Base-by-base conservation (phyloP, 2,329 filamentous ascomycete species). In the Neofusicoccum parvum region DNA sequence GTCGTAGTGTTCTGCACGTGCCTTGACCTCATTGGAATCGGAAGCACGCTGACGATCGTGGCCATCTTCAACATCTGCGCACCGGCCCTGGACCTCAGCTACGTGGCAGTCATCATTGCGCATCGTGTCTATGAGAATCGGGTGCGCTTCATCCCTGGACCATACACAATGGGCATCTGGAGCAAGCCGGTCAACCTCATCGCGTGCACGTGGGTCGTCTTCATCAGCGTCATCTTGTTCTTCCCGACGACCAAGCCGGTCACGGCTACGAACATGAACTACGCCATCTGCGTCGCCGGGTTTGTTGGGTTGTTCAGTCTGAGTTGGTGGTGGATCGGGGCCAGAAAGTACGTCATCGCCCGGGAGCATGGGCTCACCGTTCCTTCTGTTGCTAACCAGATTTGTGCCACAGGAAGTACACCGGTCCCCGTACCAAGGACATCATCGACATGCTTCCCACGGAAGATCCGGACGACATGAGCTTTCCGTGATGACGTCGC, bases 221-320 rank as follows among this genome's bases (percentile, higher is more conserved):
- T 89, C 70, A 88, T 89, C 68, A 88, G 85, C 69, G 79, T 85
- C 10, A 82, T 89, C n/a, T 76, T 89, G 17, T 86, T 82, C 73
- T 82, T 82, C 75, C 81, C 80, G 3, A 76, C 79, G 0, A 69
- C 74, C n/a, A 76, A 75, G 39, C 80, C 80, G 1, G 78, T 82
- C 15, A 80, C 76, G 3, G 69, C 76, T 0, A 72, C 73, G 46
- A 82, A 82, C 68, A 82, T 83, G 80, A 83, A 82, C 67, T 82
- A 82, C 70, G 80, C 80, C 5, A 76, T 82, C 36, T 80, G 78
- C 20, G 80, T 82, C 2, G 80, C 78, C 0, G 79, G 68, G 0
- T 77, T 80, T 39, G 87, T 88, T 70, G 82, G 83, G 0, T 69
- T 81, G 27, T 80, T 81, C 64, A 80, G 80, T 53, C 71, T 80